Base-by-base conservation (phyloP, 2,329 filamentous ascomycete genomes). In the Geoglossum cookeanum region DNA sequence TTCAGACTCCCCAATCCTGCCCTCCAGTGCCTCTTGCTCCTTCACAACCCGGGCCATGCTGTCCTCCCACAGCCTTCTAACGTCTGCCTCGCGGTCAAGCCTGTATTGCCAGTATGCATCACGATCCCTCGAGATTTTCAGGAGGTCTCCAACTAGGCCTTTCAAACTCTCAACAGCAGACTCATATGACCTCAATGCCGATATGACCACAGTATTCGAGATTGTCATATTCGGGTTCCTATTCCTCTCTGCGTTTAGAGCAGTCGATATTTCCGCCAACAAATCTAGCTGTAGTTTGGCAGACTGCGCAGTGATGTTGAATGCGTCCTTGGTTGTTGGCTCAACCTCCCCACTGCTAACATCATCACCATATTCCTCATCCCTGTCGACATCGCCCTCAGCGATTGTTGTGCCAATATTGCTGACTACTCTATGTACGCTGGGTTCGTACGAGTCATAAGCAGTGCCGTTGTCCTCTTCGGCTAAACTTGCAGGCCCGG, bases 51-150 rank as follows among this genome's bases (percentile, higher is more conserved):
- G 83, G 8, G 92, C 89, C 92, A 98, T 96, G 70, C 90, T 97
- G 65, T 98, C 92, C 70, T 98, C 92, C 92, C 92, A 98, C 81
- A 98, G 87, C 59, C 87, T 84, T 42, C 92, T 82, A 71, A 97
- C 84, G 67, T 95, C 87, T 48, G 84, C 83, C 71, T 98, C 92
- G 57, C 89, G 84, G 63, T 95, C 90, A 45, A 98, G 75, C 13
- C 90, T 83, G 67, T 94, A 94, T 68, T 97, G 91, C 92, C 92
- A 98, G 68, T 94, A 95, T 0, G 88, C 83, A 69, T 98, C 92
- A 55, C 94, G 85, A 66, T 98, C 92, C 64, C 86, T 84, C 7
- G 90, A 91, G 65, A 98, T 97, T 55, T 90, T 87, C 52, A 96
- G 75, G 7, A 98, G 75, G 67, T 96, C 89, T 22, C 86, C 84